These are phyloP conservation scores for Chaetoceros muelleri DNA, from an alignment of 108 stramenopile genomes.

Conservation along the genomic window DNA sequence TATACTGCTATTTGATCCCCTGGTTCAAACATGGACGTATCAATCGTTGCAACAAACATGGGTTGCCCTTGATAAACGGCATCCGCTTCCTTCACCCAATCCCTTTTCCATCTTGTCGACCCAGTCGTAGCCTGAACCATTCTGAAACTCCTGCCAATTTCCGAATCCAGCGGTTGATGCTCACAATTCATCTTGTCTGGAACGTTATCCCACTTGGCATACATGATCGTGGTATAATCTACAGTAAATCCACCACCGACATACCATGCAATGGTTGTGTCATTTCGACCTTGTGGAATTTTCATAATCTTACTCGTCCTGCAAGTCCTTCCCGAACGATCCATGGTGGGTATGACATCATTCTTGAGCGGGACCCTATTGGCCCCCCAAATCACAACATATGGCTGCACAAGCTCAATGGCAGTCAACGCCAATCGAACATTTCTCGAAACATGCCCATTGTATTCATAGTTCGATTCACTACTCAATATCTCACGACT, in stretches of 20 bases:
- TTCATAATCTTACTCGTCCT: constrained; percentile 9
- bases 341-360: constrained; percentile 34
- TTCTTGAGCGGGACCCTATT: constrained; percentile 37
- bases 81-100: not conserved
- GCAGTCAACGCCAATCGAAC: constrained; percentile 73
- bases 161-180: constrained; percentile 20
- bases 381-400: constrained; percentile 47
- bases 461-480: constrained; percentile 28
- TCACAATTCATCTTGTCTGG: constrained; percentile 33
- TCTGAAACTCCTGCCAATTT: constrained; percentile 3
- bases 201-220: constrained; percentile 55
- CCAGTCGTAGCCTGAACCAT: constrained; percentile 8
- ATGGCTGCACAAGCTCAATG: constrained; percentile 86
- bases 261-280: constrained; percentile 51
- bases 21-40: constrained; percentile 27
- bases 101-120: constrained; percentile 16
- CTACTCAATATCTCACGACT: constrained; percentile 34
- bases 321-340: constrained; percentile 4
- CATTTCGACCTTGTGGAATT: constrained; percentile 5
- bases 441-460: constrained; percentile 84
- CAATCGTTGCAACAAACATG: constrained; percentile 37
- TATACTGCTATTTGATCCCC: constrained; percentile 47
- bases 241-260: constrained; percentile 79
- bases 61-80: constrained; percentile 18
- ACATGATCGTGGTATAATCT: constrained; percentile 56